Evolutionary conservation across 352 stramenopile species (phyloP), one percentile per base, ranked within the genome.

Genomic region (Phytophthora megakarya): DNA sequence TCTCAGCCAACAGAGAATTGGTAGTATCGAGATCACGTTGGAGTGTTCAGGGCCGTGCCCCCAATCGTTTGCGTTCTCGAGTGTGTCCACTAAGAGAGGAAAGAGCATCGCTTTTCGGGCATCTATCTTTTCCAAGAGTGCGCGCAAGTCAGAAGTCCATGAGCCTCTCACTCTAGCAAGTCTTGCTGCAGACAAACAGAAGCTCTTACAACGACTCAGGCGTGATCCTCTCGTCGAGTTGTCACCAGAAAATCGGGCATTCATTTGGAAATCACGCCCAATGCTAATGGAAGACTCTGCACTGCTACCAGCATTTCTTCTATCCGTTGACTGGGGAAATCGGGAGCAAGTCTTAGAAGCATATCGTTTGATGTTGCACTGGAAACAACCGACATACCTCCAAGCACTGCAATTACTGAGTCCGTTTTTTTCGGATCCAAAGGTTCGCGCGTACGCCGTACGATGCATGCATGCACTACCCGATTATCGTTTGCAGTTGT

Each of bases 381-480:
- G 90, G 91, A 76, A 75, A 3, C 82, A 84, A 18, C 85, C 88
- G 10, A 92, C 84, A 1, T 93, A 91, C 42, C 50, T 95, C 9
- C 81, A 94, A 57, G 90, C 91, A 2, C 81, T 98, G 15, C 90
- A 97, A 60, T 66, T 98, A 19, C 68, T 98, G 1, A 95, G 86
- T 54, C 76, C 78, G 11, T 65, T 89, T 13, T 97, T 92, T 55
- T 79, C 90, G 13, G 92, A 98, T 55, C 92, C 93, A 1, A 97
- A 97, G 72, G 89, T 98, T 9, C 85, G 93, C n/a, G 91, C 92
- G 1, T 96, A 97, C 51, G 93, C 93, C 16, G 93, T 98, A 39
- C 85, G 89, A 3, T 97, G 86, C 58, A 89, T 98, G 56, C 83
- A 97, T 42, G 76, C 75, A 2, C 57, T 98, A 1, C 76, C 83